Evolutionary conservation across 164 flowering plant genomes (phyloP).

Genomic region (Umbilicus rupestris): DNA sequence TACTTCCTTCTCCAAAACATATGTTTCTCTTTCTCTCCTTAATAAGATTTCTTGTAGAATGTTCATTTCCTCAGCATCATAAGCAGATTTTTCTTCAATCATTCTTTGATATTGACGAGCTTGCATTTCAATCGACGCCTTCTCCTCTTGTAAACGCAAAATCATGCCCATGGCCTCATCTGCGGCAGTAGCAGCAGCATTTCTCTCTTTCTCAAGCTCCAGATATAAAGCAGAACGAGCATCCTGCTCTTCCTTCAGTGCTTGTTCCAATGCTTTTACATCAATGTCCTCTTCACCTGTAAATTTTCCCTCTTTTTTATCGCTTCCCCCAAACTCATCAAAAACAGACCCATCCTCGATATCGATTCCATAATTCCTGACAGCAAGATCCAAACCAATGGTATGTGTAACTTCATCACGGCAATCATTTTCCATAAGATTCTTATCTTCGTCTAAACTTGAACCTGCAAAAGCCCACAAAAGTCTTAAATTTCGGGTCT

Average conservation of each 20-base stretch:
- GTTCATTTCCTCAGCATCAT: slow-evolving; percentile 87
- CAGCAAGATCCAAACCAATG: background rate
- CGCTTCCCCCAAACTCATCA: slow-evolving; percentile 17
- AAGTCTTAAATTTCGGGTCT: background rate
- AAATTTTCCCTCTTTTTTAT: slow-evolving; percentile 8
- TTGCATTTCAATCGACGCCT: slow-evolving; percentile 83
- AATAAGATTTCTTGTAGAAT: slow-evolving; percentile 74
- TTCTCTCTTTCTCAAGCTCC: slow-evolving; percentile 92
- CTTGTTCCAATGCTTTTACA: slow-evolving; percentile 41
- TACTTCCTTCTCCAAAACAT: slow-evolving; percentile 77
- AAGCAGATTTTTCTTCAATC: slow-evolving; percentile 74
- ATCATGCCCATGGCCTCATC: slow-evolving; percentile 99
- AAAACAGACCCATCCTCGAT: slow-evolving; percentile 18
- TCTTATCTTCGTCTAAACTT: background rate
- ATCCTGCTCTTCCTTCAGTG: slow-evolving; percentile 60
- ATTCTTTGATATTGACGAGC: slow-evolving; percentile 80
- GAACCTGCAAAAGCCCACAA: background rate
- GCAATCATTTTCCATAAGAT: background rate
- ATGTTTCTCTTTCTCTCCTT: slow-evolving; percentile 74
- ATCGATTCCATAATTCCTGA: background rate
- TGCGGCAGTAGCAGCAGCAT: slow-evolving; percentile 84
- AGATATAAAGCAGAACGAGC: slow-evolving; percentile 45
- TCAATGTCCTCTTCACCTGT: slow-evolving; percentile 21
- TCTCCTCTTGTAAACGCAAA: slow-evolving; percentile 81
- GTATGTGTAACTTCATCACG: background rate